Conservation (phyloP, 106 monocot genomes). For the Dendrobium chrysotoxum region DNA sequence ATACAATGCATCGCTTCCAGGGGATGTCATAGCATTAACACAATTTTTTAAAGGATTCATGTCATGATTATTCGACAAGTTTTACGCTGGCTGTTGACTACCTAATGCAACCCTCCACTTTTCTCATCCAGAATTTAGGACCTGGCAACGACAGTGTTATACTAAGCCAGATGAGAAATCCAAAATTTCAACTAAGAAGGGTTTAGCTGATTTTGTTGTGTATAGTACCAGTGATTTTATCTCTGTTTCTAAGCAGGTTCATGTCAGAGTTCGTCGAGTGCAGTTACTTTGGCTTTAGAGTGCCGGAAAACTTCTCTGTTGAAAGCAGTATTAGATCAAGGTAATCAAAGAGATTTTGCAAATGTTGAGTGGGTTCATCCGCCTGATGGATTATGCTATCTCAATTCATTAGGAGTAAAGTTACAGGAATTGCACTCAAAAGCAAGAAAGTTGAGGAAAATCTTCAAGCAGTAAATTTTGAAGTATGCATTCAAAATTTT, state of each 20-base stretch:
- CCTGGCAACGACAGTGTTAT: too few relatives aligned
- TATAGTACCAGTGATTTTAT: slow-evolving; percentile 87
- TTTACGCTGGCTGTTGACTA: too few relatives aligned
- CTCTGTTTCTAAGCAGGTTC: slow-evolving; percentile 68
- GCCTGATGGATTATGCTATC: slow-evolving; percentile 62
- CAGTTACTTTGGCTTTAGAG: slow-evolving; percentile 75
- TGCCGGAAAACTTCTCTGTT: slow-evolving; percentile 85
- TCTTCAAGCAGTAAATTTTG: too few relatives aligned
- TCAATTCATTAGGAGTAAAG: slow-evolving; percentile 63
- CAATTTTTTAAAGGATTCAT: too few relatives aligned
- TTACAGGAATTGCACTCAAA: slow-evolving; percentile 58
- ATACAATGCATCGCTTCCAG: too few relatives aligned
- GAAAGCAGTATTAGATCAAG: slow-evolving; percentile 44
- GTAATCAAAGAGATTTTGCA: slow-evolving; percentile 21
- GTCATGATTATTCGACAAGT: too few relatives aligned
- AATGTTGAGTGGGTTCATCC: slow-evolving; percentile 30
- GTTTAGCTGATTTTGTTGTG: slow-evolving; percentile 44
- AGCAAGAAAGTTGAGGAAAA: slow-evolving; percentile 46
- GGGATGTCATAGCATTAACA: too few relatives aligned
- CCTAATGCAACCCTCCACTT: too few relatives aligned
- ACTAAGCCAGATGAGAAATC: slow-evolving; percentile 13
- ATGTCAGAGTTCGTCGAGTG: slow-evolving; percentile 65
- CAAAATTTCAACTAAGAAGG: slow-evolving; percentile 18
- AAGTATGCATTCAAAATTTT: too few relatives aligned
- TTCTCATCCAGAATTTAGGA: too few relatives aligned